A percentile compares a stretch with the other conserved stretches of the same genome.
Evolutionary conservation across 257 asterid genomes (phyloP).

Genomic region (Ilex asprella): DNA sequence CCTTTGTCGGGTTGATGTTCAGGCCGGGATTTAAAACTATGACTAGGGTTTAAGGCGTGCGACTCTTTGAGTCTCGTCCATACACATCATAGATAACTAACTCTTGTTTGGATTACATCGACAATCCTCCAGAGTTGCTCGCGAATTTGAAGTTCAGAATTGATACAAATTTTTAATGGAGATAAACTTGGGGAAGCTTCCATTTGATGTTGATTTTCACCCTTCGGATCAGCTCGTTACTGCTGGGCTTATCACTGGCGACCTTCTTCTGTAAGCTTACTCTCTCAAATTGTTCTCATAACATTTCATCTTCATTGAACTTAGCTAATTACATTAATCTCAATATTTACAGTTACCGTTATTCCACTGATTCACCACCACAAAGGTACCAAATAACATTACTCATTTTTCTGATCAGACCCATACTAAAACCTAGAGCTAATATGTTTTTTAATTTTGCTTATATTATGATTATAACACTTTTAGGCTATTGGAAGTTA

Average conservation of each 20-base stretch:
- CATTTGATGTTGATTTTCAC: slow-evolving; percentile 86
- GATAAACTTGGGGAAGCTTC: slow-evolving; percentile 55
- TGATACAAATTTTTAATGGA: slow-evolving; percentile 29
- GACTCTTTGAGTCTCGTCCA: too few relatives aligned
- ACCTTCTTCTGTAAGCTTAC: slow-evolving; percentile 51
- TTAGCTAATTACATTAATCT: too few relatives aligned
- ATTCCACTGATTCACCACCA: slow-evolving; percentile 51
- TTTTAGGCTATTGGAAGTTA: slow-evolving; percentile 57
- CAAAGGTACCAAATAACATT: slow-evolving; percentile 35
- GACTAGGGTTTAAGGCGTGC: too few relatives aligned
- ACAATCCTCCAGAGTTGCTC: too few relatives aligned
- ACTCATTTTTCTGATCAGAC: neutral
- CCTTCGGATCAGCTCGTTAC: slow-evolving; percentile 69
- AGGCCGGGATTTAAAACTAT: too few relatives aligned
- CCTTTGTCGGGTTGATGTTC: too few relatives aligned
- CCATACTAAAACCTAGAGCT: neutral
- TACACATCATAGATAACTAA: too few relatives aligned
- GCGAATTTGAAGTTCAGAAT: too few relatives aligned
- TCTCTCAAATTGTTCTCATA: neutral
- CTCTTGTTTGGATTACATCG: too few relatives aligned
- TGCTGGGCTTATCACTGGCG: slow-evolving; percentile 74
- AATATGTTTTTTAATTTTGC: neutral
- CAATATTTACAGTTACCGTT: slow-evolving; percentile 45
- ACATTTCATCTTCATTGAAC: too few relatives aligned
- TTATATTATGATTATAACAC: slow-evolving; percentile 1